Evolutionary conservation across 2,329 filamentous ascomycete genomes (phyloP).

Genomic region (Claviceps pazoutovae): DNA sequence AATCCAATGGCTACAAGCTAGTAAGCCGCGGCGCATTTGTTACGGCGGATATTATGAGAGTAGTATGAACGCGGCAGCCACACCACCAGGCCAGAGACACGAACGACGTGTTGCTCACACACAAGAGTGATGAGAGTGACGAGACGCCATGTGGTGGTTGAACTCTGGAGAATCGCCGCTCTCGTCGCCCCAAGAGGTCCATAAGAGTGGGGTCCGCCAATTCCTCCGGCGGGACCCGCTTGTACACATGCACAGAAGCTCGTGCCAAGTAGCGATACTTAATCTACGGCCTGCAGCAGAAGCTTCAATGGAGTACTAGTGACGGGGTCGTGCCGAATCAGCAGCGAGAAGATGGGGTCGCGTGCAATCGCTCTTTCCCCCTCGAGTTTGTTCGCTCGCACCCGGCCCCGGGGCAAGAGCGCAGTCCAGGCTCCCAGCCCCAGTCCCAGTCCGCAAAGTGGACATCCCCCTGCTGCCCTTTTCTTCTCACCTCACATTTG

Average conservation of each 20-base stretch:
- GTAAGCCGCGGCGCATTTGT: neutral
- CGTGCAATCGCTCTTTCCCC: constrained; percentile 3
- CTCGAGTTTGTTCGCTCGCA: constrained; percentile 1
- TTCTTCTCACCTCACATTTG: constrained; percentile 10
- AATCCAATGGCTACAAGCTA: neutral
- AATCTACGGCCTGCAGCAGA: neutral
- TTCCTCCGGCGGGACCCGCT: constrained; percentile 3
- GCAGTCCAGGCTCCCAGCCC: constrained; percentile 6
- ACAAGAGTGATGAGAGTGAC: too few relatives aligned
- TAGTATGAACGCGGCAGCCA: neutral
- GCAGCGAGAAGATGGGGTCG: neutral
- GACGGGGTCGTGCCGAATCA: neutral
- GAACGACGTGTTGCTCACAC: neutral
- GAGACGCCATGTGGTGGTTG: neutral
- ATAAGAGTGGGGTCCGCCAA: constrained; percentile 2
- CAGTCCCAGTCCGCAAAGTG: constrained; percentile 5
- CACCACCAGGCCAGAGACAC: neutral
- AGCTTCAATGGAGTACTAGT: neutral
- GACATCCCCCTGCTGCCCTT: constrained; percentile 12
- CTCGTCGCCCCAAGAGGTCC: constrained; percentile 1
- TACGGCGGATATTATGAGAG: neutral
- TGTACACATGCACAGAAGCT: neutral
- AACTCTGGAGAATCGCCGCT: constrained; percentile 3
- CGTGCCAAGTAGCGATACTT: constrained; percentile 1
- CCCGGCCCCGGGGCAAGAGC: constrained; percentile 4